Conservation (phyloP, 768 basidiomycete species). For the Panaeolus cyanescens region DNA sequence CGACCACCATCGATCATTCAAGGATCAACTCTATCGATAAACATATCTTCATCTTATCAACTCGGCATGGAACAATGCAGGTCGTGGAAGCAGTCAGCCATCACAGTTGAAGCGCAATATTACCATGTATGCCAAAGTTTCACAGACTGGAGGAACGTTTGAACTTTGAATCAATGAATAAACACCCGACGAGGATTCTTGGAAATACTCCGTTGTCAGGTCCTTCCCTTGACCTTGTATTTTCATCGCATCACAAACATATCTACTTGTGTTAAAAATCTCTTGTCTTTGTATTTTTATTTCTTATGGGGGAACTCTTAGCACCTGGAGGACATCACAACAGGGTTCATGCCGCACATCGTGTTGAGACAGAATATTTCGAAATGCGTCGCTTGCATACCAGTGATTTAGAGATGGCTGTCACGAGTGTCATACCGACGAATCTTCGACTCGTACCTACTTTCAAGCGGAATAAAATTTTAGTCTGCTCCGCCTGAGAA, state of each 20-base stretch:
- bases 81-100: no score
- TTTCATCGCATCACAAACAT: no score
- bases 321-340: neutral
- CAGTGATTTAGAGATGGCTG: no score
- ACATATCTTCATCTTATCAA: neutral
- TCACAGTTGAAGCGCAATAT: neutral
- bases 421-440: no score
- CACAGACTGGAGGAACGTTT: neutral
- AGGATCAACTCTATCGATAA: neutral
- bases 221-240: neutral
- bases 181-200: no score
- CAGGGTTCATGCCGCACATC: neutral
- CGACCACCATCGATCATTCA: neutral
- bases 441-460: neutral
- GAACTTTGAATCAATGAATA: neutral
- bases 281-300: neutral
- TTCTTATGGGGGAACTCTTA: neutral
- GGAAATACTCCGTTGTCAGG: neutral
- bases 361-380: neutral
- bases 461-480: neutral
- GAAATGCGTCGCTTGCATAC: neutral
- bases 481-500: neutral
- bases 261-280: no score
- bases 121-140: neutral
- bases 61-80: neutral